Base-by-base conservation (phyloP, 257 asterid species). In the Solanum peruvianum region DNA sequence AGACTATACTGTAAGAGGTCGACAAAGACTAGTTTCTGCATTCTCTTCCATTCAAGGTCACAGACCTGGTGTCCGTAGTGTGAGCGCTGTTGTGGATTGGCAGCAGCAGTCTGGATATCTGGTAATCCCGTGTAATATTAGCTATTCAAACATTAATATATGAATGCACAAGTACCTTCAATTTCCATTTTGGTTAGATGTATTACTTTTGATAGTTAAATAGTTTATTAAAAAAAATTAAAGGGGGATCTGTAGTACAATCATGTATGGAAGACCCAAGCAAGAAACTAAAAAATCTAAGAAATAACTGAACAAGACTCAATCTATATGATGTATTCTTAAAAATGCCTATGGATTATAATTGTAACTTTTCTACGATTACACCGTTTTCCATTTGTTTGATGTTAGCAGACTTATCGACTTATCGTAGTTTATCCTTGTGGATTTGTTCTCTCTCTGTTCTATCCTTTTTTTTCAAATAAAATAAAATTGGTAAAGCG, bases 81-180 rank as follows among this genome's bases (percentile, higher is more conserved):
- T 93, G 91, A 96, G 95, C 33, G 98, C 99, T 89, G 98, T 97
- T 88, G 98, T 97, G 75, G 99, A 97, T 92, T 97, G 99, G 99
- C 99, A 97, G 90, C 99, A 97, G 93, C 99, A 94, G 91, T 97
- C 99, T 80, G 98, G 99, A 78, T 93, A 92, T 92, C 90, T 92
- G 92, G 92, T 88, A 90, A 80, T 47, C 16, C 62, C 21, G 42
- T 80, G 41, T 49, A 81, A 49, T 49, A 81, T 81, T 81, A 49
- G 29, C 69, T 52, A 49, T 49, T 81, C 69, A 47, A 29, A 80
- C 15, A 81, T 81, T 31, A 81, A 81, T 49, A 81, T 49, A 49
- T 49, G 85, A 81, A 49, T 49, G 85, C 45, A 29, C 45, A 49
- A 81, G 45, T 31, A 49, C 69, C 85, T 81, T 81, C 45, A 47